A percentile compares a stretch with the other conserved stretches of the same genome.
Conservation (phyloP, 129 eudicot species). For the Heracleum sosnowskyi region DNA sequence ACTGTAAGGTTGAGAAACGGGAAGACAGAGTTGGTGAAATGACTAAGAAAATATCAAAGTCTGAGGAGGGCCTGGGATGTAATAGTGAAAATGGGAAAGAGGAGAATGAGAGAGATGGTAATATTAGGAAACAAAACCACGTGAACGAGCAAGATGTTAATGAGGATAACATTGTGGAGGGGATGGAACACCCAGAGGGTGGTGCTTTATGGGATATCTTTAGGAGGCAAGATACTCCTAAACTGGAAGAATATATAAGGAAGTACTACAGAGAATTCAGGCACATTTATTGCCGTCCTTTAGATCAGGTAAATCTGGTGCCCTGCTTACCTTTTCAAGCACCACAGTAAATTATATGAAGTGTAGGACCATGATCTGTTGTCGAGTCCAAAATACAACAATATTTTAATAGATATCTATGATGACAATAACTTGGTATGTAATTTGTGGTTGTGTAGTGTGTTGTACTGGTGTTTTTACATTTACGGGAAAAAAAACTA, state of each 20-base stretch:
- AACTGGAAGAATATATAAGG: constrained; percentile 4
- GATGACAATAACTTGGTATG: neutral
- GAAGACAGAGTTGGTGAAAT: neutral
- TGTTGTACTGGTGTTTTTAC: neutral
- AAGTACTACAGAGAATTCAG: constrained; percentile 9
- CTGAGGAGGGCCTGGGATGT: neutral
- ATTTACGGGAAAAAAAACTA: neutral
- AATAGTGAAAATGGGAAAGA: neutral
- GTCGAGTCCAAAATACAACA: no score
- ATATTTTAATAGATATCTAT: neutral
- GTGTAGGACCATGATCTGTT: neutral
- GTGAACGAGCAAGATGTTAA: neutral
- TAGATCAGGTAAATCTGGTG: neutral
- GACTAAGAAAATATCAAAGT: neutral
- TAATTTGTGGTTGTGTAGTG: neutral
- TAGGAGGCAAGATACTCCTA: constrained; percentile 4
- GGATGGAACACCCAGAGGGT: constrained; percentile 2
- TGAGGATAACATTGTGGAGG: neutral
- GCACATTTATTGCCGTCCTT: constrained; percentile 6
- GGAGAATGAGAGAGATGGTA: neutral
- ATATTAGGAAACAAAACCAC: neutral
- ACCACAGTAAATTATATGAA: neutral
- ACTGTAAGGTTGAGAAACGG: neutral
- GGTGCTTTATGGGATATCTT: constrained; percentile 13
- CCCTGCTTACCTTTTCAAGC: neutral